phyloP scores from a whole-genome alignment of 2,329 filamentous ascomycete species.

The Aspergillus aculeatinus region DNA sequence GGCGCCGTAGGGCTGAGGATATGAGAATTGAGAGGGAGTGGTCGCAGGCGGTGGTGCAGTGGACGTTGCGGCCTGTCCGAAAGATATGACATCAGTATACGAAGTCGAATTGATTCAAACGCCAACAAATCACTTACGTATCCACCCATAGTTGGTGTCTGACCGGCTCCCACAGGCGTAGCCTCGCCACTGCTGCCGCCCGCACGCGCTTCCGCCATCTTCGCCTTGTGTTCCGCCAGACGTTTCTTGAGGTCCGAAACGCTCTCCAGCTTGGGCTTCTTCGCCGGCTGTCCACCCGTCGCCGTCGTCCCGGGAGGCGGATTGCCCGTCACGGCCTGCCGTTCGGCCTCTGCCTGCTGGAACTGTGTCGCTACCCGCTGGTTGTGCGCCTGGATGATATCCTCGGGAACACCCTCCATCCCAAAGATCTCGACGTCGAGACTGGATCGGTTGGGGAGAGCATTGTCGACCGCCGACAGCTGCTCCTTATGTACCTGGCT shows the following conservation, averaged over 20 bases:
- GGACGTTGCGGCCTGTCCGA: conserved; percentile 43
- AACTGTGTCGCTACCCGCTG: conserved; percentile 82
- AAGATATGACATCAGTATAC: conserved; percentile 11
- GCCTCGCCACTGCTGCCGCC: conserved; percentile 58
- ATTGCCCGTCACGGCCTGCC: conserved; percentile 79
- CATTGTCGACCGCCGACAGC: conserved; percentile 84
- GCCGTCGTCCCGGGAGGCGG: conserved; percentile 63
- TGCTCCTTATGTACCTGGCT: conserved; percentile 98
- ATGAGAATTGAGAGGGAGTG: conserved; percentile 37
- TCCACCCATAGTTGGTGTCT: conserved; percentile 51
- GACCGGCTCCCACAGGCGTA: conserved; percentile 52
- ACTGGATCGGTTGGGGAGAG: conserved; percentile 78
- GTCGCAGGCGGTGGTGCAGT: conserved; percentile 37
- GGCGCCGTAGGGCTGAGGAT: conserved; percentile 41
- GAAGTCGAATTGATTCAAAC: conserved; percentile 1
- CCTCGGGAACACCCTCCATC: conserved; percentile 93
- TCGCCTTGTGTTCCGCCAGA: conserved; percentile 72
- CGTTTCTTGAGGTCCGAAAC: conserved; percentile 76
- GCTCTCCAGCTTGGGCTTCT: conserved; percentile 71
- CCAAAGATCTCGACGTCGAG: conserved; percentile 96
- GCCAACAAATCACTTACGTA: conserved; percentile 56
- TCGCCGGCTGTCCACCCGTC: conserved; percentile 47
- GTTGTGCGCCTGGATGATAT: conserved; percentile 78
- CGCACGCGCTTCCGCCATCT: conserved; percentile 60
- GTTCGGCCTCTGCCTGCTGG: conserved; percentile 80